A percentile compares a stretch with the other conserved stretches of the same genome.
Evolutionary conservation across 139 green algal species (phyloP).

Genomic region (Penium margaritaceum): DNA sequence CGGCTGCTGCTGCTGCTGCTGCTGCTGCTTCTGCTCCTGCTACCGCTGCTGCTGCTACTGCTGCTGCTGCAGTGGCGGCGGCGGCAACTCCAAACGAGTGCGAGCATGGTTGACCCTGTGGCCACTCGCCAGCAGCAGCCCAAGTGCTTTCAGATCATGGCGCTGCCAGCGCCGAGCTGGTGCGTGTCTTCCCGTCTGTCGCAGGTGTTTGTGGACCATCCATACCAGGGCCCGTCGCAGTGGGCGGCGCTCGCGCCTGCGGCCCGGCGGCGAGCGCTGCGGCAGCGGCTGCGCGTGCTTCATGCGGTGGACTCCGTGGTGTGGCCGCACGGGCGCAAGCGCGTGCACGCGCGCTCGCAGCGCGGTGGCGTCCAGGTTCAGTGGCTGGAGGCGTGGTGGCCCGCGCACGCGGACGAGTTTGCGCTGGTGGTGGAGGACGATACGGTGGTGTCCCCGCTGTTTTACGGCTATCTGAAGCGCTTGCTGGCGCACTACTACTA

Average conservation of each 20-base stretch:
- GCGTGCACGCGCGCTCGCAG: background rate
- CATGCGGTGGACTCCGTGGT: slow-evolving; percentile 4
- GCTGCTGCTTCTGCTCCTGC: too few species aligned
- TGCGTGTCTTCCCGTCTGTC: too few species aligned
- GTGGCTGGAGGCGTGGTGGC: slow-evolving; percentile 21
- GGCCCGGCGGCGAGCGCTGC: background rate
- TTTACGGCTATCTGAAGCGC: slow-evolving; percentile 14
- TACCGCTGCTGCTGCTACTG: too few species aligned
- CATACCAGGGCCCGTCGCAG: too few species aligned
- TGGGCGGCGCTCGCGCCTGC: background rate
- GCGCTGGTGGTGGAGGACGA: slow-evolving; percentile 19
- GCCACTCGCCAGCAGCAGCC: too few species aligned
- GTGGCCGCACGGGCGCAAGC: slow-evolving; percentile 25
- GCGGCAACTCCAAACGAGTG: too few species aligned
- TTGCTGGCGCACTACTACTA: slow-evolving; percentile 8
- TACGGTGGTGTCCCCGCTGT: slow-evolving; percentile 10
- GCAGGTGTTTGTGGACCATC: slow-evolving; percentile 31
- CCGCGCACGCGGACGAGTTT: slow-evolving; percentile 9
- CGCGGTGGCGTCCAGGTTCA: slow-evolving; percentile 2
- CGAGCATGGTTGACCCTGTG: too few species aligned
- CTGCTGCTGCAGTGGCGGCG: too few species aligned
- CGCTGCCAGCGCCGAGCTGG: too few species aligned
- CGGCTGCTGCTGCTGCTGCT: too few species aligned
- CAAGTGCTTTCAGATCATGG: too few species aligned
- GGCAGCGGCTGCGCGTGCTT: background rate